Conservation (phyloP, 805 yeast species). For the Zygosaccharomyces pseudorouxii region DNA sequence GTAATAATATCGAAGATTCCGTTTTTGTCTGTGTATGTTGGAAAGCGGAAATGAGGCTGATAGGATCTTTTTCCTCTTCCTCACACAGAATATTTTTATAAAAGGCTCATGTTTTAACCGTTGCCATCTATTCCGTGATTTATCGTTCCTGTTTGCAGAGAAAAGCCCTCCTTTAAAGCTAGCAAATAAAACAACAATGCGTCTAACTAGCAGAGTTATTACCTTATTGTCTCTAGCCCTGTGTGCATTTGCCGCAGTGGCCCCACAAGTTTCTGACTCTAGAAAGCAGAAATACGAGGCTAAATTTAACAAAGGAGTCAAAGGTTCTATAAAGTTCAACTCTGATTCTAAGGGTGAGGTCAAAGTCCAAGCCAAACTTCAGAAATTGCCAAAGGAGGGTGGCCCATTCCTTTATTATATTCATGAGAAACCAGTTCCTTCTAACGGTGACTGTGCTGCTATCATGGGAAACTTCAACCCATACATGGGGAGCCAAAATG, state of each 20-base stretch:
- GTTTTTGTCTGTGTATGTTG: too few species aligned
- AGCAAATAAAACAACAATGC: not conserved
- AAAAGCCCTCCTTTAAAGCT: too few species aligned
- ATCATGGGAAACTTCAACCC: constrained; percentile 63
- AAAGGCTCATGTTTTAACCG: not conserved
- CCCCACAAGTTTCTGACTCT: constrained; percentile 39
- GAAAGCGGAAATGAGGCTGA: not conserved
- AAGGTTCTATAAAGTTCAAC: constrained; percentile 56
- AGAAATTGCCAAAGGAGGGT: constrained; percentile 60
- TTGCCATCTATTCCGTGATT: too few species aligned
- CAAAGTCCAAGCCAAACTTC: constrained; percentile 63
- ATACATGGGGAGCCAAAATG: constrained; percentile 43
- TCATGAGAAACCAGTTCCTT: constrained; percentile 53
- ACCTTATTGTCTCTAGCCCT: not conserved
- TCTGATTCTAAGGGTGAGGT: constrained; percentile 53
- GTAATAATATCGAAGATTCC: too few species aligned
- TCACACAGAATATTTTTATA: not conserved
- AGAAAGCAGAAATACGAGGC: constrained; percentile 45
- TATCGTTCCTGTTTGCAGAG: too few species aligned
- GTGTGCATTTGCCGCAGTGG: constrained; percentile 14
- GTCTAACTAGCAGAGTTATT: not conserved
- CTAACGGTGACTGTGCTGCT: constrained; percentile 47
- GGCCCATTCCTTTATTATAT: constrained; percentile 71
- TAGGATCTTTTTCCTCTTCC: not conserved
- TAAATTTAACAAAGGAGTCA: constrained; percentile 43